These are phyloP conservation scores for Blastomyces silverae DNA, from an alignment of 2,329 filamentous ascomycete species.

Conservation along the genomic window DNA sequence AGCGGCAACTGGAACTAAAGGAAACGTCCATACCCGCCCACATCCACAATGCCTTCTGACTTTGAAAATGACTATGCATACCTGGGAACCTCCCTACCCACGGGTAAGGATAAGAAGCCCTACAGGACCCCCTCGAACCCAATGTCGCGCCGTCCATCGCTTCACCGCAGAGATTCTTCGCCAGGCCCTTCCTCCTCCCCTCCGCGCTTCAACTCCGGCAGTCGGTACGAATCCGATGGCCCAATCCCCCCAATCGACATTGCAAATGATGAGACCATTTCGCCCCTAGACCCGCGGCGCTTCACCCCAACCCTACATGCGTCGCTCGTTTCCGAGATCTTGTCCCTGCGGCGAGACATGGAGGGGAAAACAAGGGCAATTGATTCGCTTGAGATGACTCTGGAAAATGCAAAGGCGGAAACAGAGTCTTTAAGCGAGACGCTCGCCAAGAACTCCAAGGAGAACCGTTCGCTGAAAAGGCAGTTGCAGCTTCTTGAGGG, in stretches of 20 bases:
- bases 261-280: constrained; percentile 57
- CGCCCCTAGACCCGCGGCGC: constrained; percentile 75
- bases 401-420: constrained; percentile 66
- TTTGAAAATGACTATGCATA: constrained; percentile 49
- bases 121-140: constrained; percentile 56
- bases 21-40: neutral
- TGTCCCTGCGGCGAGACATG: constrained; percentile 77
- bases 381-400: constrained; percentile 68
- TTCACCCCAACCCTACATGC: constrained; percentile 95
- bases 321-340: constrained; percentile 87
- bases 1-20: neutral
- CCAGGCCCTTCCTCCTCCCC: constrained; percentile 59
- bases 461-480: constrained; percentile 71
- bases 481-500: constrained; percentile 83
- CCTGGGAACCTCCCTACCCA: constrained; percentile 57
- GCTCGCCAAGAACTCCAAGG: constrained; percentile 60
- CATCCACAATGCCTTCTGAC: constrained; percentile 28
- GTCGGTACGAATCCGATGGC: constrained; percentile 35
- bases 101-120: constrained; percentile 64
- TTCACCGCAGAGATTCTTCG: constrained; percentile 59
- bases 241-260: constrained; percentile 33
- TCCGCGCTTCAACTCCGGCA: constrained; percentile 46
- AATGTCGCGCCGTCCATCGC: constrained; percentile 54
- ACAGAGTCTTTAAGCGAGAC: constrained; percentile 62
- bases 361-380: constrained; percentile 85